Evolutionary conservation across 2,329 filamentous ascomycete species (phyloP), one percentile per base, ranked within the genome.

Genomic region (Clonostachys solani): DNA sequence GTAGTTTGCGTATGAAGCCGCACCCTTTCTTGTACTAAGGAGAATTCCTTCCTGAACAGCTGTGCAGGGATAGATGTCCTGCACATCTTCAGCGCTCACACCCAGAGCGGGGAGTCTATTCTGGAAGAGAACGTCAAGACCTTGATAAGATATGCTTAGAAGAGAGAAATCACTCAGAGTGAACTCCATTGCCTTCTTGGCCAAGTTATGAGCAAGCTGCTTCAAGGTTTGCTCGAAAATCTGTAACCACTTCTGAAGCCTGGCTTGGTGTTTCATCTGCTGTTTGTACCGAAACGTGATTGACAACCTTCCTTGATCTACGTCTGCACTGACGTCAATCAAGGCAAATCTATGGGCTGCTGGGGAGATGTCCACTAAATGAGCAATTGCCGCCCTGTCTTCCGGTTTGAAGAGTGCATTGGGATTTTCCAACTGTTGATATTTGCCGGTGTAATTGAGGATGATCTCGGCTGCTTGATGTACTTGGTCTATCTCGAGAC

Each of bases 391-490:
- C 7, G 54, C 53, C 6, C 55, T 58, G 0, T 49, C 45, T 29
- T 44, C 44, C 5, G 45, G 18, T 38, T 45, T 29, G 10, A 49
- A 33, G 7, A 49, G 36, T 5, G 56, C 57, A 1, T 49, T 57
- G 2, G 53, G 48, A 6, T 52, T 54, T 18, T 63, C 60, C 1
- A 63, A 52, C 8, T 63, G 60, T 16, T 63, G 60, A 23, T 58
- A 63, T 33, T 53, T 50, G 1, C 44, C 68, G 60, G 9, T 71
- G 49, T 74, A 78, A 53, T 78, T 78, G 60, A 78, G 75, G 0
- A 71, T 56, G 2, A 78, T 50, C 51, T 79, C 76, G 49, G 72
- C 65, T 1, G 61, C 55, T 16, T 58, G 58, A 49, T 69, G 63
- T 2, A 62, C 51, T 2, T 52, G 49, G 50, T 65, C 69, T 33